These are phyloP conservation scores for Aspergillus brunneoviolaceus DNA, from an alignment of 2,329 filamentous ascomycete genomes.

Conservation along the genomic window DNA sequence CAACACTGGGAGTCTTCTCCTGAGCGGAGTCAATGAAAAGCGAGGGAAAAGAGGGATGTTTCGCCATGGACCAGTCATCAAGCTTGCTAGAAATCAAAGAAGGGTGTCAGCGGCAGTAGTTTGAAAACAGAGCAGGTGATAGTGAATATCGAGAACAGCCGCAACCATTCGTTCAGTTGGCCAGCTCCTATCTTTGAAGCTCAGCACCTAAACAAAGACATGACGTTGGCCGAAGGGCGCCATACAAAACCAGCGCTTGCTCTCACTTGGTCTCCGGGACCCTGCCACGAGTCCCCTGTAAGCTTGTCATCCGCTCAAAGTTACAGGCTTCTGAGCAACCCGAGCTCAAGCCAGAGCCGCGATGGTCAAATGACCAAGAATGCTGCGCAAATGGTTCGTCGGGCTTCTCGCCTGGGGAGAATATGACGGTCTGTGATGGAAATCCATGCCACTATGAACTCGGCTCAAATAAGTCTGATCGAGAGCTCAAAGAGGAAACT, in stretches of 20 bases:
- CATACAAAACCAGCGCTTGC: background rate
- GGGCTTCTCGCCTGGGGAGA: background rate
- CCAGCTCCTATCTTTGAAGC: background rate
- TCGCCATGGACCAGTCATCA: no score
- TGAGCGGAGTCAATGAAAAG: background rate
- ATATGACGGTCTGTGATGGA: no score
- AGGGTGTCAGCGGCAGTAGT: background rate
- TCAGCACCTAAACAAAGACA: background rate
- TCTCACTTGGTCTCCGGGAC: no score
- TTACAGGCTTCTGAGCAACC: background rate
- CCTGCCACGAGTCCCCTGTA: background rate
- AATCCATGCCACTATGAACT: background rate
- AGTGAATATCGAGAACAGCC: background rate
- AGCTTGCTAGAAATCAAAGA: no score
- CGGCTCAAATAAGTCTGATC: background rate
- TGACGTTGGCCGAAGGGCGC: background rate
- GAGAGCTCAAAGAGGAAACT: background rate
- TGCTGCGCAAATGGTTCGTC: background rate
- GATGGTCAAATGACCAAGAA: background rate
- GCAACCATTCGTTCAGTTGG: background rate
- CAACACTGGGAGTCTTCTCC: background rate
- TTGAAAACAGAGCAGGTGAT: background rate
- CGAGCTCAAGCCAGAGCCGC: background rate
- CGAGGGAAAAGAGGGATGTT: background rate
- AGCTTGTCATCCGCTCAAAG: background rate